Base-by-base conservation (phyloP, 164 flowering plant species). In the Vitis cinerea region DNA sequence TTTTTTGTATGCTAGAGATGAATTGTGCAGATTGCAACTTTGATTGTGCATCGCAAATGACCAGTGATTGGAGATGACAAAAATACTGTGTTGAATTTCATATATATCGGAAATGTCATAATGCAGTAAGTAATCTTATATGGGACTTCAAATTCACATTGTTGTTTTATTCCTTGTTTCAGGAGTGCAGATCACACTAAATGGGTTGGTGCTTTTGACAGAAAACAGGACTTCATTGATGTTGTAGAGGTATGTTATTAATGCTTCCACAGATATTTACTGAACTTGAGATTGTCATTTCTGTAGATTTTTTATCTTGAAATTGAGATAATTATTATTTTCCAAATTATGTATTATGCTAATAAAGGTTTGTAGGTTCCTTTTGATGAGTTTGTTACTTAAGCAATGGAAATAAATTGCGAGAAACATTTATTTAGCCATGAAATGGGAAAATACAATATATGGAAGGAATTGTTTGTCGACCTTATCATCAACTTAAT, bases 181-280 rank as follows among this genome's bases (percentile, higher is more conserved):
- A 95, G 99, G 80, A 93, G 91, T 79, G 93, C 99, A 7, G 98
- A 95, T 83, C 98, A 95, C 68, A 91, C 99, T 19, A 95, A 95
- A 77, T 95, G 99, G 99, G 74, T 95, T 14, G 99, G 98, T 49
- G 82, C 88, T 30, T 93, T 95, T 82, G 85, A 85, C 27, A 79
- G 71, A 61, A 95, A 91, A 56, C 98, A 95, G 63, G 98, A 95
- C 69, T 90, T 93, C 74, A 78, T 91, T 65, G 98, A 95, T 84
- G 98, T 91, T 63, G 92, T 95, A 2, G 99, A 95, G 99, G 99
- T 90, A 80, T 68, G 59, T 54, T 47, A 23, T 19, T 60, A 59
- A 15, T 63, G 5, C 17, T 54, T 10, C 9, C 27, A n/a, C 47
- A 8, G 56, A 51, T 37, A 50, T 13, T 9, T 19, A 50, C 19